Evolutionary conservation across 1,139 yeast species (phyloP).

Genomic region (Blastobotrys apis): DNA sequence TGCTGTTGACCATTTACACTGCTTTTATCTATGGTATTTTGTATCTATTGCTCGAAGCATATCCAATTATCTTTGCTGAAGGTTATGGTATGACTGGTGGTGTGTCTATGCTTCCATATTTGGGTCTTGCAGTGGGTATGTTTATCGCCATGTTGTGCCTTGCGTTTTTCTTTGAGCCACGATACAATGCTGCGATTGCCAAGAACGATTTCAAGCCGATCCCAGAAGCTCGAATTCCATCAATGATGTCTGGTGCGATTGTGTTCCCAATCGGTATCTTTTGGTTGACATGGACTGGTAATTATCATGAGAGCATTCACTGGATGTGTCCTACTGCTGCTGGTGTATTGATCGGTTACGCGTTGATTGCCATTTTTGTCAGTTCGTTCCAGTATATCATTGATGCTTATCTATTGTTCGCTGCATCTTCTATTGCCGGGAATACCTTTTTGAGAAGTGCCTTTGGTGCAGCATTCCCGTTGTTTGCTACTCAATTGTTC

Average conservation of each 20-base stretch:
- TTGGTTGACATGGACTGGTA: constrained; percentile 86
- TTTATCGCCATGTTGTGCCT: constrained; percentile 16
- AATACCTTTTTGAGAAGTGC: constrained; percentile 79
- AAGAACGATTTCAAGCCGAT: constrained; percentile 55
- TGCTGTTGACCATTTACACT: constrained; percentile 66
- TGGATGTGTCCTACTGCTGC: constrained; percentile 86
- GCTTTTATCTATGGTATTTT: constrained; percentile 82
- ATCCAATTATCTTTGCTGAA: constrained; percentile 63
- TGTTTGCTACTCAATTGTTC: constrained; percentile 76
- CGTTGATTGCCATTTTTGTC: constrained; percentile 69
- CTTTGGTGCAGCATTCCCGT: constrained; percentile 73
- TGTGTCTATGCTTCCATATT: constrained; percentile 50
- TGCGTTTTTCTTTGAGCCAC: constrained; percentile 35
- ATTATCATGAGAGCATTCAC: constrained; percentile 59
- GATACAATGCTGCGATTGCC: constrained; percentile 40
- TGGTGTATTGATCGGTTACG: constrained; percentile 68
- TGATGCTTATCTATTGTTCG: constrained; percentile 71
- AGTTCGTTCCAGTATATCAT: constrained; percentile 76
- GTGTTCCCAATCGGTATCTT: constrained; percentile 71
- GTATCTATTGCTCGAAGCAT: constrained; percentile 74
- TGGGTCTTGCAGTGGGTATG: constrained; percentile 44
- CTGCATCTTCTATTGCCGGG: constrained; percentile 90
- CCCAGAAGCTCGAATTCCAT: constrained; percentile 76
- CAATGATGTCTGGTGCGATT: constrained; percentile 67
- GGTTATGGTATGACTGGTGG: constrained; percentile 51